A percentile compares a stretch with the other conserved stretches of the same genome.
Conservation (phyloP, 1,284 basidiomycete species). For the Pholiota adiposa region DNA sequence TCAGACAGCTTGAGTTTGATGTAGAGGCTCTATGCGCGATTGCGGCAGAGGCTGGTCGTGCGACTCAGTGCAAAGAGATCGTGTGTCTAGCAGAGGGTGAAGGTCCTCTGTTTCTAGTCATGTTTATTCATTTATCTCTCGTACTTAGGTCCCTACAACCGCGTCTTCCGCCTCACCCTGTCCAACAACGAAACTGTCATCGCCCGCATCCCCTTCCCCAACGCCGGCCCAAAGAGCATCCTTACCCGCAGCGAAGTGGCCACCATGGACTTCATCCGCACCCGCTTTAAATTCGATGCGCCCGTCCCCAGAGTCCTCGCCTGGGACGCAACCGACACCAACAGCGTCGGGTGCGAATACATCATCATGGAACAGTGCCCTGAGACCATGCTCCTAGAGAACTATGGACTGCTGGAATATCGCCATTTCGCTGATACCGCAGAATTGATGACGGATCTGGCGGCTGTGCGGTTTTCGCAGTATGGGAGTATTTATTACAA, state of each 20-base stretch:
- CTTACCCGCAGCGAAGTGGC: slow-evolving; percentile 38
- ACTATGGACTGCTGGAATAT: background rate
- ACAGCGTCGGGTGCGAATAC: slow-evolving; percentile 32
- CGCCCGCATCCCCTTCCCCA: too few species aligned
- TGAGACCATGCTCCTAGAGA: background rate
- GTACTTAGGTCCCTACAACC: too few species aligned
- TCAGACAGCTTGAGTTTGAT: too few species aligned
- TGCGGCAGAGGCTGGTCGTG: too few species aligned
- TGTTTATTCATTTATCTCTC: too few species aligned
- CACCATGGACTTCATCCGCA: slow-evolving; percentile 35
- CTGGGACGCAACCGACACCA: slow-evolving; percentile 28
- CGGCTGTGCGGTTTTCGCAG: slow-evolving; percentile 10
- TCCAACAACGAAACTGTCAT: too few species aligned
- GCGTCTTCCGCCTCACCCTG: too few species aligned
- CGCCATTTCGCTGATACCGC: background rate
- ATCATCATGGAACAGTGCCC: slow-evolving; percentile 31
- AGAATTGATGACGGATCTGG: background rate
- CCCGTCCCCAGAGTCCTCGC: slow-evolving; percentile 35
- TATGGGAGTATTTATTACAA: slow-evolving; percentile 12
- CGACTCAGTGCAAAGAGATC: too few species aligned
- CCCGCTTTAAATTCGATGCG: slow-evolving; percentile 24
- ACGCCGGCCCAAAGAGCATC: slow-evolving; percentile 8
- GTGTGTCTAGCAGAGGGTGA: too few species aligned
- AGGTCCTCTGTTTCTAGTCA: too few species aligned
- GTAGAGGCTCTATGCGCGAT: too few species aligned